Percentiles rank a stretch among this genome's conserved stretches.
Conservation (phyloP, 2,329 filamentous ascomycete species). For the Pseudohalonectria lignicola region DNA sequence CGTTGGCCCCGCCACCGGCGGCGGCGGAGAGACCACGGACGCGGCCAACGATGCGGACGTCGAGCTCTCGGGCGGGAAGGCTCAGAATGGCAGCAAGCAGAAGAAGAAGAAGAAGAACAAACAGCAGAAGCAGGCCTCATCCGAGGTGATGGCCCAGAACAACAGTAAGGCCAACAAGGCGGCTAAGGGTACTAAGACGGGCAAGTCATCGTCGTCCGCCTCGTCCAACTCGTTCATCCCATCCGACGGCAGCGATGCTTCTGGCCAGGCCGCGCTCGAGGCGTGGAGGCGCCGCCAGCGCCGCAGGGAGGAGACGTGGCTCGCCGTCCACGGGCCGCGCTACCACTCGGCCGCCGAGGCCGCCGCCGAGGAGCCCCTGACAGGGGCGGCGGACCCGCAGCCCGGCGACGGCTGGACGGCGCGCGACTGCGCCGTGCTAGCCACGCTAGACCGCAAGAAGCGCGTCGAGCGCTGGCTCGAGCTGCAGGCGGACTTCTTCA, state of each 20-base stretch:
- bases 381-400: background rate
- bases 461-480: constrained; percentile 24
- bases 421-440: constrained; percentile 16
- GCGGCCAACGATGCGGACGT: constrained; percentile 1
- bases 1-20: too few relatives aligned
- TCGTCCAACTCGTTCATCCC: too few relatives aligned
- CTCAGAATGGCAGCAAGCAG: background rate
- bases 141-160: background rate
- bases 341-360: background rate
- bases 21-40: background rate
- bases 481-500: constrained; percentile 31
- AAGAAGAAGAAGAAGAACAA: constrained; percentile 1
- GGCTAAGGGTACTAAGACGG: too few relatives aligned
- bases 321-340: constrained; percentile 1
- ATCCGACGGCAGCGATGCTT: too few relatives aligned
- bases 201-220: too few relatives aligned
- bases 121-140: background rate
- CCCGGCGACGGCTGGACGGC: constrained; percentile 4
- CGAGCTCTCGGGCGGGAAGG: background rate
- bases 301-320: constrained; percentile 1
- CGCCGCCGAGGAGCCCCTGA: background rate
- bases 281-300: too few relatives aligned
- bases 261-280: background rate
- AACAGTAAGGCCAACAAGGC: constrained; percentile 1
- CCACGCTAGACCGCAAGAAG: constrained; percentile 19